Conservation (phyloP, 768 basidiomycete genomes). For the Floccularia luteovirens region DNA sequence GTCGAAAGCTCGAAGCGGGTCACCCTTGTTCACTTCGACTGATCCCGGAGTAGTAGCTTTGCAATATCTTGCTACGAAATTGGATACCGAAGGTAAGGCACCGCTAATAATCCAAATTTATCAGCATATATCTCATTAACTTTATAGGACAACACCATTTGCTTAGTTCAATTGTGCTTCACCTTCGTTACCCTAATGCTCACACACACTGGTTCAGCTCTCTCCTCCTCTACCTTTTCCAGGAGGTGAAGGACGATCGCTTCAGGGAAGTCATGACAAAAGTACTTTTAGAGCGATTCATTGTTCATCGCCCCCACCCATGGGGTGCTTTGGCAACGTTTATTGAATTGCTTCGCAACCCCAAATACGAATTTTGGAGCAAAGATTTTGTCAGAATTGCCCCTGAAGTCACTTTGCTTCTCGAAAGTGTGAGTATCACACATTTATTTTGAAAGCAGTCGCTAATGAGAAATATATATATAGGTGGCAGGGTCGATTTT, state of each 20-base stretch:
- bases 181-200: constrained; percentile 95
- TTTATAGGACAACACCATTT: constrained; percentile 89
- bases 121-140: not conserved
- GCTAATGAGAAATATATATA: constrained; percentile 7
- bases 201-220: constrained; percentile 99
- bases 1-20: constrained; percentile 78
- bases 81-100: constrained; percentile 84
- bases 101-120: not conserved
- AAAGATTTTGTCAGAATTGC: constrained; percentile 80
- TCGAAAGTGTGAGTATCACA: constrained; percentile 63
- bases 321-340: constrained; percentile 94
- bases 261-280: constrained; percentile 82
- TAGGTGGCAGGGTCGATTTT: constrained; percentile 78
- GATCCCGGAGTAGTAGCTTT: constrained; percentile 84
- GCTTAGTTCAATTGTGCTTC: constrained; percentile 86
- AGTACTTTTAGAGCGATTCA: constrained; percentile 88
- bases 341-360: constrained; percentile 87
- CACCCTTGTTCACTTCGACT: constrained; percentile 70
- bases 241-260: constrained; percentile 67
- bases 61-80: constrained; percentile 72
- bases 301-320: constrained; percentile 92
- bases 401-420: constrained; percentile 78
- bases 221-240: constrained; percentile 81
- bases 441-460: constrained; percentile 4
- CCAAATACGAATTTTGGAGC: constrained; percentile 88